Evolutionary conservation across 2,329 filamentous ascomycete genomes (phyloP).

Genomic region (Diaporthe capsici): DNA sequence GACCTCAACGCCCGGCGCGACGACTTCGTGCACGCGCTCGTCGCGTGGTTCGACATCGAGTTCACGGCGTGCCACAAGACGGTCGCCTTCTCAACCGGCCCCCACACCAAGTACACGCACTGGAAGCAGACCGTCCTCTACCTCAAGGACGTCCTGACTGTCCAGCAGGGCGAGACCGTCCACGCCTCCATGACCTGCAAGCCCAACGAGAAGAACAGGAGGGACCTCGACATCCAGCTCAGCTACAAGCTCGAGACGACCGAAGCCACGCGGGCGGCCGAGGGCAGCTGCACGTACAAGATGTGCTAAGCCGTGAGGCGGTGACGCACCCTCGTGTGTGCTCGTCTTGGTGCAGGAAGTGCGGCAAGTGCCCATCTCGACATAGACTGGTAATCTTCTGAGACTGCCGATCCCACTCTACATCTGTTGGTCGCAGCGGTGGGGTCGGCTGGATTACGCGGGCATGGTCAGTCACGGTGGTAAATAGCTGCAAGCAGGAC

Average conservation of each 20-base stretch:
- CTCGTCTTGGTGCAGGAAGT: not conserved
- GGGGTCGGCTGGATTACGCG: not conserved
- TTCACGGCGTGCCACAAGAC: slow-evolving; percentile 99
- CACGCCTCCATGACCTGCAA: slow-evolving; percentile 81
- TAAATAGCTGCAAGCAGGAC: slow-evolving; percentile 8
- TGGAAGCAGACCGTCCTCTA: slow-evolving; percentile 99
- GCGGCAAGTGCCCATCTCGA: slow-evolving; percentile 10
- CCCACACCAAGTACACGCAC: slow-evolving; percentile 99
- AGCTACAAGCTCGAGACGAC: slow-evolving; percentile 84
- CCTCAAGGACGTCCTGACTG: slow-evolving; percentile 91
- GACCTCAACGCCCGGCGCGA: slow-evolving; percentile 82
- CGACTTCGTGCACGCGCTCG: slow-evolving; percentile 96
- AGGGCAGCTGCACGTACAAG: slow-evolving; percentile 85
- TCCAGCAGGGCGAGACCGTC: slow-evolving; percentile 88
- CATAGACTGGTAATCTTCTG: slow-evolving; percentile 5
- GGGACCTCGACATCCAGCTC: slow-evolving; percentile 93
- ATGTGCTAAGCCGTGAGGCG: slow-evolving; percentile 68
- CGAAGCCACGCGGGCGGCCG: slow-evolving; percentile 77
- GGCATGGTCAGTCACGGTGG: not conserved
- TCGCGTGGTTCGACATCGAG: slow-evolving; percentile 99
- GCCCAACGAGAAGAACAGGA: slow-evolving; percentile 93
- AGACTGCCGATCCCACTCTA: not conserved
- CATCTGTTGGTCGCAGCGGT: not conserved
- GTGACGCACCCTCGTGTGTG: slow-evolving; percentile 6
- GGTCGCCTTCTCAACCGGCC: slow-evolving; percentile 95